Percentiles rank a stretch among this genome's conserved stretches.
Evolutionary conservation across 1,284 basidiomycete species (phyloP).

Genomic region (Tilletia caries): DNA sequence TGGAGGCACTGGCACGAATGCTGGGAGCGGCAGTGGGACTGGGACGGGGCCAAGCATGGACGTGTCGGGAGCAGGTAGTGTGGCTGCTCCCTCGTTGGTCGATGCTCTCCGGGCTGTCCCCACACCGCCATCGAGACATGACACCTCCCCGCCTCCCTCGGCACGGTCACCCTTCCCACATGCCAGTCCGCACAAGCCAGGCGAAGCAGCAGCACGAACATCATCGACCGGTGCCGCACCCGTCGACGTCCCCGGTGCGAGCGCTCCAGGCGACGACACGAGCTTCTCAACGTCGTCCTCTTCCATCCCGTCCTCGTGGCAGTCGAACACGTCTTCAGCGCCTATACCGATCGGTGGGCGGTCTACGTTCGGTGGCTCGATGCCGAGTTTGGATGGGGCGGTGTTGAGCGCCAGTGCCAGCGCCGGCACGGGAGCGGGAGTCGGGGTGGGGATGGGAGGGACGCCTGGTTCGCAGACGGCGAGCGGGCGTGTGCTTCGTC

Average conservation of each 20-base stretch:
- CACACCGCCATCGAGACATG: background rate
- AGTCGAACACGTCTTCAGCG: background rate
- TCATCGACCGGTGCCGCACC: too few relatives aligned
- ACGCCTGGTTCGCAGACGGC: too few relatives aligned
- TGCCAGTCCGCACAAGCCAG: slow-evolving; percentile 3
- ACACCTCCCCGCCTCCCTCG: background rate
- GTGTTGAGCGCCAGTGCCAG: too few relatives aligned
- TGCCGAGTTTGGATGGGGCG: background rate
- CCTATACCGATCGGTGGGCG: background rate
- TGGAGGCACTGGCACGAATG: background rate
- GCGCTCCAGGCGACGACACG: too few relatives aligned
- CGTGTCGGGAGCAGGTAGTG: too few relatives aligned
- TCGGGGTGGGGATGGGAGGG: too few relatives aligned
- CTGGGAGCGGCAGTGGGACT: too few relatives aligned
- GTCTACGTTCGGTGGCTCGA: background rate
- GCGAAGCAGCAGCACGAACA: background rate
- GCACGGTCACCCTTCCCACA: background rate
- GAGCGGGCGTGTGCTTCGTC: background rate
- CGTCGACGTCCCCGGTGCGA: too few relatives aligned
- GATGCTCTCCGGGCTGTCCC: background rate
- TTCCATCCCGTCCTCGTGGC: background rate
- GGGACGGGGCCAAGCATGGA: too few relatives aligned
- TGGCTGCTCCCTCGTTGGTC: background rate
- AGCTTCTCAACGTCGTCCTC: background rate
- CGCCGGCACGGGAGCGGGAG: too few relatives aligned